Percentiles rank a stretch among this genome's conserved stretches.
Evolutionary conservation across 176 grass and related monocot species (phyloP).

Genomic region (Hordeum marinum): DNA sequence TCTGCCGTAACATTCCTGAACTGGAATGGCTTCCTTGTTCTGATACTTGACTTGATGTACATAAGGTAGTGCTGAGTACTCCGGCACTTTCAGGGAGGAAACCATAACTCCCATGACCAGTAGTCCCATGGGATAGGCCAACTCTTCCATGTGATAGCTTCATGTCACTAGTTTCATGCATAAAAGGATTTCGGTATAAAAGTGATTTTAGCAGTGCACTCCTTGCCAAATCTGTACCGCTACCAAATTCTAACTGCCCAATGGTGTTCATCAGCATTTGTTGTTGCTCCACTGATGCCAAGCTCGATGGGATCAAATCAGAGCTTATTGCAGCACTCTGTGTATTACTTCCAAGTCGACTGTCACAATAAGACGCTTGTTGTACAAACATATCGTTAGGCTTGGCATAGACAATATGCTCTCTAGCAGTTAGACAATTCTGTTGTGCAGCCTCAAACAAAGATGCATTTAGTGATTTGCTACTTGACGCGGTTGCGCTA

Average conservation of each 20-base stretch:
- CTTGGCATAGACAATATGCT: slow-evolving; percentile 19
- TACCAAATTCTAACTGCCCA: slow-evolving; percentile 28
- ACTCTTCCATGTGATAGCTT: slow-evolving; percentile 26
- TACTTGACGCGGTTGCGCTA: slow-evolving; percentile 19
- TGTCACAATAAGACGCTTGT: slow-evolving; percentile 20
- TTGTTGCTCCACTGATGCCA: slow-evolving; percentile 38
- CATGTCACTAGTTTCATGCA: slow-evolving; percentile 23
- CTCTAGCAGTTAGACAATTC: slow-evolving; percentile 24
- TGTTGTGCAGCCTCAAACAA: slow-evolving; percentile 38
- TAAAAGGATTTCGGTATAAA: slow-evolving; percentile 16
- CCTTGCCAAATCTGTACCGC: slow-evolving; percentile 12
- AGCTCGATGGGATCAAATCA: slow-evolving; percentile 30
- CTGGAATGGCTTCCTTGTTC: slow-evolving; percentile 31
- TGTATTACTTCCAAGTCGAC: slow-evolving; percentile 20
- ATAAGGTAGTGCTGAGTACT: slow-evolving; percentile 25
- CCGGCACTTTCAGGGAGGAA: slow-evolving; percentile 25
- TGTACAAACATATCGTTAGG: slow-evolving; percentile 20
- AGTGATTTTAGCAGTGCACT: slow-evolving; percentile 30
- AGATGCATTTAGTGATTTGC: slow-evolving; percentile 27
- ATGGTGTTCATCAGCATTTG: slow-evolving; percentile 32
- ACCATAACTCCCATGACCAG: slow-evolving; percentile 25
- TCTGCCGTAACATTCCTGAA: slow-evolving; percentile 34
- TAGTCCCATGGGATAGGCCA: slow-evolving; percentile 6
- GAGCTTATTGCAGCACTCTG: slow-evolving; percentile 29
- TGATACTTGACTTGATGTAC: slow-evolving; percentile 30